Base-by-base conservation (phyloP, 345 rosid species). In the Erodium maritimum region DNA sequence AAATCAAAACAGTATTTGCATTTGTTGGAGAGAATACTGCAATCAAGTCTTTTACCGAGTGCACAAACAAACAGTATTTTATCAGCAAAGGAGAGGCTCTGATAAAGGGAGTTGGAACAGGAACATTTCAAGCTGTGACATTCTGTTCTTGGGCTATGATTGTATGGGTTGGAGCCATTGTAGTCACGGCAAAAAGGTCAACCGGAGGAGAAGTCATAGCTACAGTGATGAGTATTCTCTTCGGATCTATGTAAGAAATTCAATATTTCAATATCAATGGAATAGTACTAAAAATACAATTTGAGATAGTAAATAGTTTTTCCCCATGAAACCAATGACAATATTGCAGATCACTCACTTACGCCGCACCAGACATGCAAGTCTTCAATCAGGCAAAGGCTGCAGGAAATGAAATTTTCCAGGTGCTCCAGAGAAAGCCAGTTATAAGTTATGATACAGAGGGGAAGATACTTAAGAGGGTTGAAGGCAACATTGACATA, bases 311-410 rank as follows among this genome's bases (percentile, higher is more conserved):
- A n/a, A n/a, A n/a, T n/a, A n/a, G n/a, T n/a, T n/a, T n/a, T n/a
- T n/a, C n/a, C n/a, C n/a, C n/a, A n/a, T n/a, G n/a, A n/a, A n/a
- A n/a, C n/a, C n/a, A n/a, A n/a, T n/a, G n/a, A n/a, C n/a, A n/a
- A n/a, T 25, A 19, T 53, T 73, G 70, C 77, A 84, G 87, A 60
- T 67, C 87, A 53, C 78, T 84, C 23, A 84, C 85, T 55, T 72
- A 72, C 62, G 83, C 91, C 50, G 83, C 91, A 29, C 83, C 91
- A 29, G 87, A 84, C 68, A 67, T 81, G 70, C 86, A 81, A 81
- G 62, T 79, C 17, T 84, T 84, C 75, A 81, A 75, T 60, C 81
- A 81, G 60, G 87, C 87, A 56, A 84, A 67, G 65, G 85, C 82
- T n/a, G 90, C 82, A 18, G 87, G 87, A 29, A 67, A 53, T 46